phyloP scores from a whole-genome alignment of 768 basidiomycete genomes.

The Megacollybia marginata region DNA sequence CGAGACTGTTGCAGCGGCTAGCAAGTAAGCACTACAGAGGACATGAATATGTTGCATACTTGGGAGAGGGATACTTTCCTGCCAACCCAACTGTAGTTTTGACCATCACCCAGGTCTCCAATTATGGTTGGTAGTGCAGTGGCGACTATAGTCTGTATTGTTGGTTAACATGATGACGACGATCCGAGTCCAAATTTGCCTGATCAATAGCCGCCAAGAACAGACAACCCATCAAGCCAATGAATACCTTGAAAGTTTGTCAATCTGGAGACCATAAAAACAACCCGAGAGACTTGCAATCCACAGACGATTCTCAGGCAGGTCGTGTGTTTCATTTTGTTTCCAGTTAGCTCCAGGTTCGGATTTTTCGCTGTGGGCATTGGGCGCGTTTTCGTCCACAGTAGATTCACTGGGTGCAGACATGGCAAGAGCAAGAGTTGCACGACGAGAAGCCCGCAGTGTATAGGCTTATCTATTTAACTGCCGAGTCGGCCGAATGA shows the following conservation, averaged over 20 bases:
- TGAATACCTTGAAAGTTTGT: not conserved
- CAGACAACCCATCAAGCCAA: not conserved
- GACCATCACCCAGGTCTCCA: slow-evolving; percentile 17
- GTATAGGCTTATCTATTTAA: no score
- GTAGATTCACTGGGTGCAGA: no score
- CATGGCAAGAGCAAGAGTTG: no score
- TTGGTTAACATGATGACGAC: not conserved
- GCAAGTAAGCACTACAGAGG: slow-evolving; percentile 51
- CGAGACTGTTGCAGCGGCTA: slow-evolving; percentile 57
- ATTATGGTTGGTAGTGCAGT: slow-evolving; percentile 29
- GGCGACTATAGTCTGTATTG: slow-evolving; percentile 19
- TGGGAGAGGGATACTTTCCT: slow-evolving; percentile 17
- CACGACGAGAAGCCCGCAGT: no score
- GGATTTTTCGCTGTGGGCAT: no score
- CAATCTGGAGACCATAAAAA: not conserved
- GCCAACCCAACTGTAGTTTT: slow-evolving; percentile 27
- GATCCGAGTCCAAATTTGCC: slow-evolving; percentile 5
- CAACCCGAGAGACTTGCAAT: not conserved
- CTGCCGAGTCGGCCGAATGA: no score
- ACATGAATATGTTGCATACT: slow-evolving; percentile 3
- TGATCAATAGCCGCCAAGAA: slow-evolving; percentile 4
- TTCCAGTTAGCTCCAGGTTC: not conserved
- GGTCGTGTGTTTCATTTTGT: not conserved
- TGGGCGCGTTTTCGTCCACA: no score
- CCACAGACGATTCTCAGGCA: not conserved